Base-by-base conservation (phyloP, 495 filamentous ascomycete genomes). In the Penicillium ochrochloron region DNA sequence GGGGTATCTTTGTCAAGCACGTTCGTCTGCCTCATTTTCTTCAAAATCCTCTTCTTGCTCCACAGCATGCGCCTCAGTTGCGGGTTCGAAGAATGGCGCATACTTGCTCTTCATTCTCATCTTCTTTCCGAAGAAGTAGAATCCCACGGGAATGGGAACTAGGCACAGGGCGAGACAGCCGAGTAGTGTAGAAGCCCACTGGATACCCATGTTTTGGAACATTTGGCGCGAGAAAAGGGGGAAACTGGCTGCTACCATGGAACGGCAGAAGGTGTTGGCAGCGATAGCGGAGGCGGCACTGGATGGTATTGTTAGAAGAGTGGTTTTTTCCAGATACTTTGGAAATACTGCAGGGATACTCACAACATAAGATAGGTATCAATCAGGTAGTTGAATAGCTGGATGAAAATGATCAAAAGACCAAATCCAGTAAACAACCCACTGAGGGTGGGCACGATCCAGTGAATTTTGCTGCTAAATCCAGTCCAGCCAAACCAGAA, bases 281-380 rank as follows among this genome's bases (percentile, higher is more conserved):
- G 92, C 92, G 60, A 95, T 93, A 39, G 91, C 92, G 5, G 90
- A 93, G 41, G 92, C 91, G 34, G 92, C 92, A 69, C 82, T 86
- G 46, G 29, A 14, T 21, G 53, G 5, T 44, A 54, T 63, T 61
- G 63, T 59, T 57, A 50, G 12, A n/a, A 10, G 9, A 4, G 19
- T 2, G 15, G n/a, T 23, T 34, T 46, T 9, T 25, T n/a, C n/a
- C 31, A 19, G 7, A 56, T 2, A 21, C 2, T 12, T 14, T 14
- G 41, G 37, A 8, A 41, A 19, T 14, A 15, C 39, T 23, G 29
- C 61, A 14, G 21, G n/a, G 21, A 14, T 7, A 83, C 85, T 77
- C 78, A 89, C 84, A 93, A 94, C 89, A 94, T 93, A 66, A 96
- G 87, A 73, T 96, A 95, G 11, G 92, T 86, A 70, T 96, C 92